Evolutionary conservation across 768 basidiomycete species (phyloP).

Genomic region (Mycena latifolia): DNA sequence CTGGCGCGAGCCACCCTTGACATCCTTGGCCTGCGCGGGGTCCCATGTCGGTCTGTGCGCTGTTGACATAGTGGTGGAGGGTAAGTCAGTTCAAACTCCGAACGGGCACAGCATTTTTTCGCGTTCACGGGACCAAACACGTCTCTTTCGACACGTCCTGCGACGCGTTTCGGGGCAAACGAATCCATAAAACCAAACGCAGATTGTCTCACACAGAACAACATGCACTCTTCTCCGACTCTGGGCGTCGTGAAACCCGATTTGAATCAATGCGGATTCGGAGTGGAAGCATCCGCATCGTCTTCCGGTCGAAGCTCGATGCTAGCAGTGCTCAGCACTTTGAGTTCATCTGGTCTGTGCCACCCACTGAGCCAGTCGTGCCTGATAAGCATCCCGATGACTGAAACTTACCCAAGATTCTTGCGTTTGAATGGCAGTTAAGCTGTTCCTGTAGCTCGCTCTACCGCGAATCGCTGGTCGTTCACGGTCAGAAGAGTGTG

Average conservation of each 20-base stretch:
- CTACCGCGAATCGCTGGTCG: background rate
- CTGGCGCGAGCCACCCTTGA: slow-evolving; percentile 92
- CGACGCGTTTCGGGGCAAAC: too few species aligned
- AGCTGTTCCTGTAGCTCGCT: background rate
- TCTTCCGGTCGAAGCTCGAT: too few species aligned
- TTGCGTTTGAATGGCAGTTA: background rate
- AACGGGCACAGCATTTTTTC: background rate
- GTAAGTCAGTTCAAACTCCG: slow-evolving; percentile 15
- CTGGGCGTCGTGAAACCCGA: too few species aligned
- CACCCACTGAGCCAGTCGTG: too few species aligned
- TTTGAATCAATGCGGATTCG: too few species aligned
- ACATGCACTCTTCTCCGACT: too few species aligned
- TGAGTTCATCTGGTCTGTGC: too few species aligned
- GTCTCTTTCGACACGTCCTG: background rate
- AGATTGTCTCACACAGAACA: too few species aligned
- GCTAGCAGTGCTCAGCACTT: too few species aligned
- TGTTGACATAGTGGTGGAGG: slow-evolving; percentile 73
- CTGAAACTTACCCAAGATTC: background rate
- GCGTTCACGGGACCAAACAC: slow-evolving; percentile 26
- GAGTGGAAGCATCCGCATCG: too few species aligned
- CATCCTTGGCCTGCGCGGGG: slow-evolving; percentile 93
- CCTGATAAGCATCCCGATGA: too few species aligned
- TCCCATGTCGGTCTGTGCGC: slow-evolving; percentile 98
- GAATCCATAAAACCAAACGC: too few species aligned
- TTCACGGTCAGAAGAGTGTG: background rate